These are phyloP conservation scores for Yamadazyma akitaensis DNA, from an alignment of 805 yeast species.

Conservation along the genomic window DNA sequence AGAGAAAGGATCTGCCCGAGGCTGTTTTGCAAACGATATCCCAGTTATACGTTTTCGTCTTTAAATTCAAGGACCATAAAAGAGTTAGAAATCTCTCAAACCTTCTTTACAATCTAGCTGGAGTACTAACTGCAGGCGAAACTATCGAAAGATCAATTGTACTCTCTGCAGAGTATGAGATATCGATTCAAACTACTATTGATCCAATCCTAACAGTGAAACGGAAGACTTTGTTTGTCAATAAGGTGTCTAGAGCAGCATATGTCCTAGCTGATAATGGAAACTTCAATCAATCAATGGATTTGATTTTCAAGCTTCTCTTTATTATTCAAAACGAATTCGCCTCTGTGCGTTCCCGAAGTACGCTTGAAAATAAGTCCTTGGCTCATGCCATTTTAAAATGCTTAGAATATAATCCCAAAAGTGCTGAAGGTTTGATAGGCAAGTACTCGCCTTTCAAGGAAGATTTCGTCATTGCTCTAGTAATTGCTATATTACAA, in stretches of 20 bases:
- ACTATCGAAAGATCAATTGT: background rate
- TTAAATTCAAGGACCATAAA: constrained; percentile 28
- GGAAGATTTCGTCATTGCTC: background rate
- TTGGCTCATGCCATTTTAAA: constrained; percentile 3
- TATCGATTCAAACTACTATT: background rate
- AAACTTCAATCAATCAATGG: background rate
- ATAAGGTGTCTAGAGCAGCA: background rate
- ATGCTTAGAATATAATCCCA: background rate
- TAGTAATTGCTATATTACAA: background rate
- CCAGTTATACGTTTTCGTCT: background rate
- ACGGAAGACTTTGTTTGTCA: background rate
- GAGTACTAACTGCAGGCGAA: background rate
- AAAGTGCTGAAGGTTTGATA: background rate
- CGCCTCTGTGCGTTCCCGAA: background rate
- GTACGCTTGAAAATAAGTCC: background rate
- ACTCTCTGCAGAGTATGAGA: background rate
- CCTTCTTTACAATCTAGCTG: constrained; percentile 40
- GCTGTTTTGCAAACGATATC: background rate
- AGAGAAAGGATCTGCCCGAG: background rate
- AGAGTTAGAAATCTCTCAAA: constrained; percentile 47
- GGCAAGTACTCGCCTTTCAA: background rate
- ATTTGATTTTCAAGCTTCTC: background rate
- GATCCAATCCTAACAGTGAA: background rate
- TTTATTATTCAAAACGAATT: background rate
- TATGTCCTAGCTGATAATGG: background rate